Percentiles rank a stretch among this genome's conserved stretches.
phyloP scores from a whole-genome alignment of 2,329 filamentous ascomycete genomes.

The Colletotrichum sojae region DNA sequence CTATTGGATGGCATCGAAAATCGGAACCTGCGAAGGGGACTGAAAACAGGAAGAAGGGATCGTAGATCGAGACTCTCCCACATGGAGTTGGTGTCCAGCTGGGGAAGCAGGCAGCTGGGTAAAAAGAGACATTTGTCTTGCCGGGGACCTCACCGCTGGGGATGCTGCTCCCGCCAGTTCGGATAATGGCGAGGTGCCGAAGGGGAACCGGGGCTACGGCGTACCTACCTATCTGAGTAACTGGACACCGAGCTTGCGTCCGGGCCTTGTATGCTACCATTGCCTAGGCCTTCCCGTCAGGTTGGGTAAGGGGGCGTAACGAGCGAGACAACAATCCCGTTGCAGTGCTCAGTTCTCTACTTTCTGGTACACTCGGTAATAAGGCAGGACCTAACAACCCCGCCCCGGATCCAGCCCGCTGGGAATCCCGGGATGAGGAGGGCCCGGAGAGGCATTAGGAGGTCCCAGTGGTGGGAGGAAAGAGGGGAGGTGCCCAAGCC shows the following conservation, averaged over 20 bases:
- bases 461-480: background rate
- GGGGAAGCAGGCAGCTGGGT: background rate
- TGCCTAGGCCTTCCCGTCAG: background rate
- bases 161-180: background rate
- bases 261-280: background rate
- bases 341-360: no score
- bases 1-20: no score
- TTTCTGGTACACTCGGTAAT: no score
- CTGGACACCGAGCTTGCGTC: background rate
- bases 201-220: no score
- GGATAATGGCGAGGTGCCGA: constrained; percentile 3
- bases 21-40: no score
- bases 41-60: no score
- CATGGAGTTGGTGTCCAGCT: background rate
- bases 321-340: background rate
- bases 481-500: background rate
- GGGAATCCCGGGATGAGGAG: constrained; percentile 1
- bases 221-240: background rate
- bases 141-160: background rate
- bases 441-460: background rate
- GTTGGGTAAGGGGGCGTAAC: background rate
- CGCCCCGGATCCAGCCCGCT: constrained; percentile 16
- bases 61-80: background rate
- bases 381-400: no score
- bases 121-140: constrained; percentile 25